Evolutionary conservation across 768 basidiomycete species (phyloP).

Genomic region (Suillus decipiens): DNA sequence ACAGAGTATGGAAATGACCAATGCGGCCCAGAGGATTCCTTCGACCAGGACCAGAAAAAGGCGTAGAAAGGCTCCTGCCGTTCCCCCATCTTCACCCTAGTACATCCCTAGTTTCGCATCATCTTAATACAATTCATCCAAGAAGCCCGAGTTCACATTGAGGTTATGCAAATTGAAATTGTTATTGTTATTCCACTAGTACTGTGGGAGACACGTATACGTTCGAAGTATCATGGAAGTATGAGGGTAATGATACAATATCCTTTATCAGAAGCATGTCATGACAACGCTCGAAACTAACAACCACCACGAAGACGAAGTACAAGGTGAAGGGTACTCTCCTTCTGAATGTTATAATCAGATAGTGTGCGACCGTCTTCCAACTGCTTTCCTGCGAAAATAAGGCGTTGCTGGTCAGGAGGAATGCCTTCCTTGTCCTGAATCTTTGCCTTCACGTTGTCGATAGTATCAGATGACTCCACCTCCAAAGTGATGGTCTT

Average conservation of each 20-base stretch:
- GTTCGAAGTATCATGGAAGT: neutral
- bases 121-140: neutral
- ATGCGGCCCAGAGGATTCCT: neutral
- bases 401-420: slow-evolving; percentile 77
- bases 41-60: slow-evolving; percentile 26
- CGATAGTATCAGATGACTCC: slow-evolving; percentile 74
- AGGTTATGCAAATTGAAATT: neutral
- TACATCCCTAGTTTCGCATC: neutral
- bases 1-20: neutral
- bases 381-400: slow-evolving; percentile 79
- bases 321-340: slow-evolving; percentile 66
- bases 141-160: neutral
- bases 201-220: neutral
- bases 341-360: slow-evolving; percentile 79
- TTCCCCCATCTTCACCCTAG: neutral
- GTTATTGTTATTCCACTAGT: neutral
- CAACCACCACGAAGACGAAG: slow-evolving; percentile 82
- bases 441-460: slow-evolving; percentile 77
- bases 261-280: neutral
- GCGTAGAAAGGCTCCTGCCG: slow-evolving; percentile 14
- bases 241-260: slow-evolving; percentile 9
- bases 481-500: slow-evolving; percentile 80
- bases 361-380: slow-evolving; percentile 79
- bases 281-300: slow-evolving; percentile 27
- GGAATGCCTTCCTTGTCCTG: slow-evolving; percentile 83